Evolutionary conservation across 495 filamentous ascomycete genomes (phyloP), one percentile per base, ranked within the genome.

Genomic region (Xylaria castorea): DNA sequence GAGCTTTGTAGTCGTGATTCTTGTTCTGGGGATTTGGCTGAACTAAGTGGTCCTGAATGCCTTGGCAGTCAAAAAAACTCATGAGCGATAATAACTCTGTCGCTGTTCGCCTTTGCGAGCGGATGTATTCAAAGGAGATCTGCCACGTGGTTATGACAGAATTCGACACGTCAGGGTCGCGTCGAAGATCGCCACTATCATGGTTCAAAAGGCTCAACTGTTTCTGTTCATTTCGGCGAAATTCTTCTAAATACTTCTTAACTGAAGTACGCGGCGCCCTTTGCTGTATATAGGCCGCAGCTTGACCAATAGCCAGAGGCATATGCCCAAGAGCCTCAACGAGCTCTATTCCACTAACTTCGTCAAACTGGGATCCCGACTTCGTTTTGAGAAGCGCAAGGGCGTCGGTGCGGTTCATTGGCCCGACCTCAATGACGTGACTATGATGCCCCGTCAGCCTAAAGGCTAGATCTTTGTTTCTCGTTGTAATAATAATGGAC

Each of bases 221-320:
- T 18, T 76, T 80, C 16, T 50, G 25, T 48, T 84, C 81, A 48
- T 75, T 81, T 36, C 74, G 76, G 20, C 68, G 74, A 64, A 85
- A 85, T 16, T 79, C 66, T 53, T 79, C 48, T 0, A 86, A 72
- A 70, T 88, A 87, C 62, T 79, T 80, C 70, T 70, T 46, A 8
- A 71, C 60, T 40, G 79, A 79, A 58, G 38, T 73, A 51, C 72
- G 72, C 9, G 77, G 78, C 42, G 63, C 68, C 36, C 74, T 71
- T 60, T 38, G 53, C 34, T 75, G 72, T 64, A 89, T 87, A 72
- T 84, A 88, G 4, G 79, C 80, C 7, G 84, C 84, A 5, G 85
- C 85, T 74, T 89, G 85, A 16, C 77, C 78, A 44, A 88, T 87
- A 5, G 86, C 85, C 14, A 88, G 82, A 22, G 87, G 85, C 71